Percentiles rank a stretch among this genome's conserved stretches.
Evolutionary conservation across 2,329 filamentous ascomycete genomes (phyloP).

Genomic region (Diaporthe sp.): DNA sequence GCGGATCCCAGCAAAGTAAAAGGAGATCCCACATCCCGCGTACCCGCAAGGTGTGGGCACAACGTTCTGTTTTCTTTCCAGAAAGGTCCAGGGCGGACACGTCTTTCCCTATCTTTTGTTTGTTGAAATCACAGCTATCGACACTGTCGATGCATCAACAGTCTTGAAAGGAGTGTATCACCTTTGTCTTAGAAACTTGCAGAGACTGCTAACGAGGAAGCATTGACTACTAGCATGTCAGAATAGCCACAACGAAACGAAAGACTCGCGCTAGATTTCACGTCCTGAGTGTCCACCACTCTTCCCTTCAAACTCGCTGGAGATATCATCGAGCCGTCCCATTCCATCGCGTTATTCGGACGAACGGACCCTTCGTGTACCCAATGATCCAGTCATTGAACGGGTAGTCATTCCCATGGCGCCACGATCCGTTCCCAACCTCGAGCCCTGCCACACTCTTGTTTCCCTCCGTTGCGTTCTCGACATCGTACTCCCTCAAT

Average conservation of each 20-base stretch:
- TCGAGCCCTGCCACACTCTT: neutral
- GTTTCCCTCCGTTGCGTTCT: fast-evolving
- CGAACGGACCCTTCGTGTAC: conserved; percentile 7
- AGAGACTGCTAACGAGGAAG: neutral
- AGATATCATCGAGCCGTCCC: fast-evolving
- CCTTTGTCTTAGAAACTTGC: no score
- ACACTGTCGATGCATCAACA: no score
- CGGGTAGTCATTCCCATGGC: neutral
- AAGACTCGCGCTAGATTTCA: neutral
- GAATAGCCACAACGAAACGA: neutral
- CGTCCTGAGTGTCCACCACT: neutral
- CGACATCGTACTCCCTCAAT: neutral
- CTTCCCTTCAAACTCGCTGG: no score
- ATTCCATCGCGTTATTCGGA: neutral
- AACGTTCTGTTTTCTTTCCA: neutral
- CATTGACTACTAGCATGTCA: neutral
- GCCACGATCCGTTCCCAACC: neutral
- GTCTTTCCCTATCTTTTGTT: neutral
- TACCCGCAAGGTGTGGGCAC: neutral
- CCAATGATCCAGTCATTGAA: conserved; percentile 22
- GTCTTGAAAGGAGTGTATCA: neutral
- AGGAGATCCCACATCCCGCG: conserved; percentile 8
- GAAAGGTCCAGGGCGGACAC: neutral
- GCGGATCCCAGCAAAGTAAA: neutral
- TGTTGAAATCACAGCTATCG: neutral